phyloP scores from a whole-genome alignment of 305 asterid species.

The Fraxinus latifolia region DNA sequence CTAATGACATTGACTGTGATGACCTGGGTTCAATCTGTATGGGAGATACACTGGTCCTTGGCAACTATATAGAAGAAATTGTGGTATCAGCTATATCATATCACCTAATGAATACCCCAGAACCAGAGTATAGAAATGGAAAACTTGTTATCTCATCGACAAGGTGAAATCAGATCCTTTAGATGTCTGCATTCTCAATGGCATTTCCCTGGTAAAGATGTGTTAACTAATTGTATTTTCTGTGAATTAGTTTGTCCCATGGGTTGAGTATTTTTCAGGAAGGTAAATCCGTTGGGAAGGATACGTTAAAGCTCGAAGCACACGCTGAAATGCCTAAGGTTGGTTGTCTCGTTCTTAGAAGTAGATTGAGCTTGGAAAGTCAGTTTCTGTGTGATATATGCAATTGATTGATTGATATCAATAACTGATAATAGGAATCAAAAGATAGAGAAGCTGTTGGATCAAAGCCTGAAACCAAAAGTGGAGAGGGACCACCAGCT shows the following conservation, averaged over 20 bases:
- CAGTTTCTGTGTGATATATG: neutral
- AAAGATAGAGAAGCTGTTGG: conserved; percentile 35
- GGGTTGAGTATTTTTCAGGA: conserved; percentile 75
- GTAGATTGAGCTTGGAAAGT: conserved; percentile 2
- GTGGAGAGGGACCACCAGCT: conserved; percentile 46
- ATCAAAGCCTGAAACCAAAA: conserved; percentile 39
- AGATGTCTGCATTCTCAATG: neutral
- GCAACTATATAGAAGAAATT: conserved; percentile 79
- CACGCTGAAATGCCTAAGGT: conserved; percentile 57
- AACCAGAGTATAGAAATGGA: conserved; percentile 77
- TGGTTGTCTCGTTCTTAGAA: neutral
- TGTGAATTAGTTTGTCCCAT: conserved; percentile 58
- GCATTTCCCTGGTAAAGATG: neutral
- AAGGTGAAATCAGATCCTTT: conserved; percentile 39
- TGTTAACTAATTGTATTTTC: conserved; percentile 33
- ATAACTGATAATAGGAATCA: conserved; percentile 25
- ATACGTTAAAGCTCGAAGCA: conserved; percentile 53
- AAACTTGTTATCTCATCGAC: conserved; percentile 77
- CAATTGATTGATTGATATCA: conserved; percentile 9
- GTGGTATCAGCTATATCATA: conserved; percentile 83
- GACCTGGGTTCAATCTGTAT: conserved; percentile 73
- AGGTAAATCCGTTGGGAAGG: conserved; percentile 51
- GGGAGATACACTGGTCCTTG: conserved; percentile 62
- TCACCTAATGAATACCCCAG: conserved; percentile 68
- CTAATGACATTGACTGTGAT: conserved; percentile 80